phyloP scores from a whole-genome alignment of 768 basidiomycete species.

The button mushroom (Agaricus bisporus) region DNA sequence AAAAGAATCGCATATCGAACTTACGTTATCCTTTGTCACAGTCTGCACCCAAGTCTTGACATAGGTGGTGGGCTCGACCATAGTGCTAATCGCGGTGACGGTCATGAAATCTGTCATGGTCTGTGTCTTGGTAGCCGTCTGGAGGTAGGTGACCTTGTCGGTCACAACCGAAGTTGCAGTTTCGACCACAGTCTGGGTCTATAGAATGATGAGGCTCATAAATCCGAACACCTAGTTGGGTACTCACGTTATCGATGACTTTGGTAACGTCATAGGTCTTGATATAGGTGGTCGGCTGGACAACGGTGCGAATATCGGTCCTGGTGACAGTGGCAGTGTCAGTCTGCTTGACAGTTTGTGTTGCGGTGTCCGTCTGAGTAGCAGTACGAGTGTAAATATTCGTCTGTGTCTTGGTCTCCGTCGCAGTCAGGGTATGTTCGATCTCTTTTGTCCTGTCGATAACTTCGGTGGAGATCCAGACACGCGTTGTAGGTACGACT shows the following conservation, averaged over 20 bases:
- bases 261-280: conserved; percentile 46
- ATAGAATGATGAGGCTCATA: neutral
- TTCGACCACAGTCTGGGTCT: conserved; percentile 54
- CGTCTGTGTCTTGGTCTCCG: conserved; percentile 52
- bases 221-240: neutral
- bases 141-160: conserved; percentile 45
- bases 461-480: conserved; percentile 63
- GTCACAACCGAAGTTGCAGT: conserved; percentile 45
- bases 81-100: conserved; percentile 45
- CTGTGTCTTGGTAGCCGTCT: conserved; percentile 53
- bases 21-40: conserved; percentile 48
- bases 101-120: conserved; percentile 49
- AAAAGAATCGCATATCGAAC: conserved; percentile 13
- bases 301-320: conserved; percentile 45
- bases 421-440: conserved; percentile 58
- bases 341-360: conserved; percentile 43
- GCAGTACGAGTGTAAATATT: conserved; percentile 47
- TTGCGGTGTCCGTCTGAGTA: conserved; percentile 42
- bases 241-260: conserved; percentile 54
- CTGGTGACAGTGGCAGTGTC: conserved; percentile 50
- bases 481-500: conserved; percentile 55
- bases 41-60: conserved; percentile 50
- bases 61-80: conserved; percentile 53
- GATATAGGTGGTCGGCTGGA: conserved; percentile 55
- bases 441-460: conserved; percentile 50